phyloP scores from a whole-genome alignment of 1,139 yeast species.

The Scheffersomyces illinoinensis region DNA sequence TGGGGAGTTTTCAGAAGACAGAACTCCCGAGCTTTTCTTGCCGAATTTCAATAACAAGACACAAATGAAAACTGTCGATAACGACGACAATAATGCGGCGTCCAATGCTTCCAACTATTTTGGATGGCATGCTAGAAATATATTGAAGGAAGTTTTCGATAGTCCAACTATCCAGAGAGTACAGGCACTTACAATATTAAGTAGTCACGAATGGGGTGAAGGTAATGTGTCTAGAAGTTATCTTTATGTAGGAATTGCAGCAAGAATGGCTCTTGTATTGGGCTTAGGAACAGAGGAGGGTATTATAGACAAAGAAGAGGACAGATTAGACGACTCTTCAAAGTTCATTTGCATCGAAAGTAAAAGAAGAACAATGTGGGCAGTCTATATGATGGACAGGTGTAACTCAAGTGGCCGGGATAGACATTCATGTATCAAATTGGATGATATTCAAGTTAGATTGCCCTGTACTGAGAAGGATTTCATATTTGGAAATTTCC shows the following conservation, averaged over 20 bases:
- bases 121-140: constrained; percentile 38
- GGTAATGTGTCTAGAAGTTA: constrained; percentile 38
- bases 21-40: constrained; percentile 23
- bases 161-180: constrained; percentile 37
- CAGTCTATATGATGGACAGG: constrained; percentile 44
- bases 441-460: constrained; percentile 23
- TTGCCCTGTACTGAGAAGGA: constrained; percentile 26
- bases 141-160: constrained; percentile 33
- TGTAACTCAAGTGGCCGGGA: constrained; percentile 39
- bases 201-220: constrained; percentile 47
- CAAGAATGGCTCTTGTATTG: constrained; percentile 39
- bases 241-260: constrained; percentile 39
- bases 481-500: constrained; percentile 22
- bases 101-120: constrained; percentile 38
- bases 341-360: constrained; percentile 25
- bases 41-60: constrained; percentile 15
- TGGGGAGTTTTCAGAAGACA: constrained; percentile 29
- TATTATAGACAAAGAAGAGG: constrained; percentile 11
- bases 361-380: constrained; percentile 39
- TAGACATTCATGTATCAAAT: constrained; percentile 30
- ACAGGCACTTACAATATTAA: constrained; percentile 35
- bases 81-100: constrained; percentile 12
- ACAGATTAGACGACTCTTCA: constrained; percentile 10
- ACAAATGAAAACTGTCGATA: constrained; percentile 1
- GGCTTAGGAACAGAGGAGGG: constrained; percentile 30